These are phyloP conservation scores for Trichoderma oligosporum DNA, from an alignment of 2,329 filamentous ascomycete genomes.

Conservation along the genomic window DNA sequence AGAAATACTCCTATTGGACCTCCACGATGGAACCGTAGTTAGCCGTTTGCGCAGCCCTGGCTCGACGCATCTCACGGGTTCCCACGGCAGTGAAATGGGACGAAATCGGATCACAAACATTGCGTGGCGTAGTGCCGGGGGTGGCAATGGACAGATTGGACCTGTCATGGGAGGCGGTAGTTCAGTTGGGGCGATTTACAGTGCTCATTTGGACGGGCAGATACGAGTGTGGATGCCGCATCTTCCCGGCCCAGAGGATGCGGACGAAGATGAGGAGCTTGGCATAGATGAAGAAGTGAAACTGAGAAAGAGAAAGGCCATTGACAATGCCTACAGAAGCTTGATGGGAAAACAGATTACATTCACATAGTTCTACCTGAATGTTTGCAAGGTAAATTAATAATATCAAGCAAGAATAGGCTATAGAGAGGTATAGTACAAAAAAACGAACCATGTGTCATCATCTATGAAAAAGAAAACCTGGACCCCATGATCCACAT, in stretches of 20 bases:
- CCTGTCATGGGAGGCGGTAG: constrained; percentile 58
- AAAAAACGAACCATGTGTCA: neutral
- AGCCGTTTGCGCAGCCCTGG: constrained; percentile 66
- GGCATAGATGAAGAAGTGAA: constrained; percentile 45
- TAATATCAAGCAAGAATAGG: too few species aligned
- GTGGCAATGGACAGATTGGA: constrained; percentile 52
- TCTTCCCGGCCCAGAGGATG: constrained; percentile 47
- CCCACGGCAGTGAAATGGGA: constrained; percentile 49
- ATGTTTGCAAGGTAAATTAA: neutral
- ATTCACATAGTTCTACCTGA: constrained; percentile 40
- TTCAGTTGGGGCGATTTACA: constrained; percentile 62
- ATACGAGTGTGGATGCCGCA: constrained; percentile 74
- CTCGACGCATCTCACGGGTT: constrained; percentile 42
- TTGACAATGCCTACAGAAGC: constrained; percentile 76
- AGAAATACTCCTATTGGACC: constrained; percentile 74
- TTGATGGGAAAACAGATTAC: constrained; percentile 70
- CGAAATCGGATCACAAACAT: constrained; percentile 69
- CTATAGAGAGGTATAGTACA: neutral
- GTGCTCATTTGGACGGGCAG: constrained; percentile 77
- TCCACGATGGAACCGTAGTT: constrained; percentile 71
- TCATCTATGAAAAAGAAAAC: neutral
- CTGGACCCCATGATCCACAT: too few species aligned
- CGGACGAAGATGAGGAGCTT: constrained; percentile 45
- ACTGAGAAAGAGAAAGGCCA: constrained; percentile 66
- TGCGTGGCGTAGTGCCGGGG: constrained; percentile 64